Conservation (phyloP, 306 rosid species). For the Fagus crenata region DNA sequence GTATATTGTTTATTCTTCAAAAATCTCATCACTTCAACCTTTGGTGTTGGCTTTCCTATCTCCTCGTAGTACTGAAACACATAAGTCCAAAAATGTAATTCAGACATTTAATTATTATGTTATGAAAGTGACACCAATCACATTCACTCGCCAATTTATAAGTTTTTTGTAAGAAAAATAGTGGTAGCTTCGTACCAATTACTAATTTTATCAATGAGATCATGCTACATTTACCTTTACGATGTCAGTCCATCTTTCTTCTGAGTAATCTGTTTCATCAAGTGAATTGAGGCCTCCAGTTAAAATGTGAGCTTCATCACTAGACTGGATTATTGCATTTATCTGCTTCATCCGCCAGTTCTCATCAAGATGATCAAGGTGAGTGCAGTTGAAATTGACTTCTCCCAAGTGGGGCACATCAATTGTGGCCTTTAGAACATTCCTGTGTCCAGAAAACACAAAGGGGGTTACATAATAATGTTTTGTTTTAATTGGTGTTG, state of each 20-base stretch:
- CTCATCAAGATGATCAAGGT: conserved; percentile 94
- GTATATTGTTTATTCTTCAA: conserved; percentile 68
- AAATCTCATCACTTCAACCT: conserved; percentile 73
- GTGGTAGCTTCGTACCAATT: too few relatives aligned
- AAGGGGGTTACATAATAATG: neutral
- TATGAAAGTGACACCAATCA: too few relatives aligned
- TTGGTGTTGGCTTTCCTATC: conserved; percentile 82
- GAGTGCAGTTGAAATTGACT: conserved; percentile 78
- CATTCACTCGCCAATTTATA: too few relatives aligned
- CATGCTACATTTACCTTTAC: conserved; percentile 53
- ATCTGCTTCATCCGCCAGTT: conserved; percentile 96
- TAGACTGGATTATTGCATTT: conserved; percentile 76
- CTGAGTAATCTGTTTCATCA: conserved; percentile 84
- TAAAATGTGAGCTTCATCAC: conserved; percentile 73
- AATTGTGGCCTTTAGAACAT: conserved; percentile 85
- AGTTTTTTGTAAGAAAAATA: too few relatives aligned
- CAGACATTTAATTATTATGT: too few relatives aligned
- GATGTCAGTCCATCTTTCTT: conserved; percentile 94
- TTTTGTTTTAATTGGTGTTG: neutral
- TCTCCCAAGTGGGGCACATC: conserved; percentile 89
- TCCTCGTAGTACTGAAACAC: conserved; percentile 72
- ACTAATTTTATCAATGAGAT: neutral
- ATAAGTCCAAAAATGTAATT: neutral
- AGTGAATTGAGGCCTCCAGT: conserved; percentile 90
- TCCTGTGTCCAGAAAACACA: conserved; percentile 49